phyloP scores from a whole-genome alignment of 371 early-diverging fungal species.

The Mortierella sp. region DNA sequence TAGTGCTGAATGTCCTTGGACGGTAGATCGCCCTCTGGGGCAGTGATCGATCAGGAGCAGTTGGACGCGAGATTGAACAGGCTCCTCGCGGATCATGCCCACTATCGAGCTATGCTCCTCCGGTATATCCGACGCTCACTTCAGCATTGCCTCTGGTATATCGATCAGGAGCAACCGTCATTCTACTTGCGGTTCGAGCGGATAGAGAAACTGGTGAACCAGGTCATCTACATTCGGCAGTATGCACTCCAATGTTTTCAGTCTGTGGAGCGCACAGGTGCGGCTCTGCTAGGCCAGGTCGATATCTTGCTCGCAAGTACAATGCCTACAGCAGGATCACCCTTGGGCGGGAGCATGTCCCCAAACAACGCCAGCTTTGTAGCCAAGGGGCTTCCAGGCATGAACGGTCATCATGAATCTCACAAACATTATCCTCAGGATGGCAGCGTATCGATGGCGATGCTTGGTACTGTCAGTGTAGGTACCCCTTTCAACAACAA shows the following conservation, averaged over 20 bases:
- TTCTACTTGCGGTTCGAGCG: constrained; percentile 35
- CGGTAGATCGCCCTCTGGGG: constrained; percentile 14
- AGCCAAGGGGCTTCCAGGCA: not conserved
- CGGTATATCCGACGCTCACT: constrained; percentile 39
- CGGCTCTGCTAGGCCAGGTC: constrained; percentile 27
- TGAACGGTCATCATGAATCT: constrained; percentile 13
- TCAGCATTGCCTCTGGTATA: constrained; percentile 29
- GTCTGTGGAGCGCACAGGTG: constrained; percentile 35
- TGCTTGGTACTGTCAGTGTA: not conserved
- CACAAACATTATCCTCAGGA: not conserved
- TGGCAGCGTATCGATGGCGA: not conserved
- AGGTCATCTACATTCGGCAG: constrained; percentile 25
- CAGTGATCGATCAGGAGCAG: constrained; percentile 46
- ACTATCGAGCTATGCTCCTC: constrained; percentile 28
- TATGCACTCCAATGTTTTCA: constrained; percentile 39
- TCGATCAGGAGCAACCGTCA: constrained; percentile 36
- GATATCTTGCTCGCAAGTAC: constrained; percentile 32
- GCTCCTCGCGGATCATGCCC: constrained; percentile 43
- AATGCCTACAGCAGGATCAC: constrained; percentile 20
- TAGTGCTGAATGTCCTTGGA: constrained; percentile 20
- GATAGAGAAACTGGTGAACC: constrained; percentile 25
- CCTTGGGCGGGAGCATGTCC: constrained; percentile 19
- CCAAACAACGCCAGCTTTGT: constrained; percentile 2
- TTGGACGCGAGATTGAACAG: constrained; percentile 32
- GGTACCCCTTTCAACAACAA: constrained; percentile 29